Percentiles rank a stretch among this genome's conserved stretches.
Conservation (phyloP, 108 stramenopile genomes). For the Cyclotella cryptica region DNA sequence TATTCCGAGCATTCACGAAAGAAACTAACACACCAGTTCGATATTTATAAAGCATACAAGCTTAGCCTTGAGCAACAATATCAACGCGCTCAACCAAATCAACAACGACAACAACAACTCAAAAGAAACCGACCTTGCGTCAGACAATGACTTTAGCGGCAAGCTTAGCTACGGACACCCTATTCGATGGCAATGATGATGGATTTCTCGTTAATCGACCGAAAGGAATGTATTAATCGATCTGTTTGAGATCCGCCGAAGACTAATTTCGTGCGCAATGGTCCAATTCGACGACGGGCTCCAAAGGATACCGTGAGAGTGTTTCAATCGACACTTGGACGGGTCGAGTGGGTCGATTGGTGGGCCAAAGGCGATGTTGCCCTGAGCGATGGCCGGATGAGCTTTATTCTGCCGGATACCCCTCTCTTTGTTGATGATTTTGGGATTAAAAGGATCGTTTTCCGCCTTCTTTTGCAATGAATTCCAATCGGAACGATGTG, state of each 20-base stretch:
- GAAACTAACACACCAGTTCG: too few relatives aligned
- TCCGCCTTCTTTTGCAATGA: constrained; percentile 19
- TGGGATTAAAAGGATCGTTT: constrained; percentile 9
- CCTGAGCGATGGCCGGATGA: background rate
- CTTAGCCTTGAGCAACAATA: too few relatives aligned
- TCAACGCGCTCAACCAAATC: too few relatives aligned
- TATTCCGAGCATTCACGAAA: too few relatives aligned
- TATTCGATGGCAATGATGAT: background rate
- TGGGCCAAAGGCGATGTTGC: constrained; percentile 3
- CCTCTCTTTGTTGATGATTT: background rate
- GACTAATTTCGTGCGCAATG: constrained; percentile 15
- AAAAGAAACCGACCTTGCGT: background rate
- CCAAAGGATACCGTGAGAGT: constrained; percentile 19
- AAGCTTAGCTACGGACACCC: background rate
- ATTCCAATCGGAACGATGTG: constrained; percentile 18
- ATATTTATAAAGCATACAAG: too few relatives aligned
- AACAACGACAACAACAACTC: too few relatives aligned
- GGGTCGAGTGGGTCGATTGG: constrained; percentile 18
- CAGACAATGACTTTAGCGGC: background rate
- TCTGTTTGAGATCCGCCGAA: background rate
- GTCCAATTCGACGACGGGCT: constrained; percentile 13
- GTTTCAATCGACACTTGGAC: constrained; percentile 1
- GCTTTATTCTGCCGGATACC: constrained; percentile 17
- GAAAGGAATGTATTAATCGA: background rate
- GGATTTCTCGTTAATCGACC: background rate